phyloP scores from a whole-genome alignment of 257 asterid species.

The Nicotiana paniculata region DNA sequence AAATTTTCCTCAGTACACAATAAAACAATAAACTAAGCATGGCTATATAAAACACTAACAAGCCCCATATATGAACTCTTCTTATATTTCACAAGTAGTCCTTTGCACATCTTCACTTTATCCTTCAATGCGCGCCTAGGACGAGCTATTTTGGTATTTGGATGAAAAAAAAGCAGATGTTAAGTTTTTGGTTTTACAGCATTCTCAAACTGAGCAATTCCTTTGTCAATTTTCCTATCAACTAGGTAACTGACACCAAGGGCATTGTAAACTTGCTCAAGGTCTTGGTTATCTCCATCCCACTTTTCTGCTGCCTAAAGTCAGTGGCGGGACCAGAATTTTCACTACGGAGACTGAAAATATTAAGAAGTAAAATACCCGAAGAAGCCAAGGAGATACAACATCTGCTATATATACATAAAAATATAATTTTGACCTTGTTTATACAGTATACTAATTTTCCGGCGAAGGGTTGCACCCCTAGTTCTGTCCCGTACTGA shows the following conservation, averaged over 20 bases:
- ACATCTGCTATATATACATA: no score
- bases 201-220: slow-evolving; percentile 66
- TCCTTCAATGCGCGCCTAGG: slow-evolving; percentile 78
- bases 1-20: no score
- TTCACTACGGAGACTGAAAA: no score
- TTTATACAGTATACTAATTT: no score
- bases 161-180: slow-evolving; percentile 85
- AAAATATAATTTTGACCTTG: no score
- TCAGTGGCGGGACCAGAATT: no score
- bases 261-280: slow-evolving; percentile 94
- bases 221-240: slow-evolving; percentile 79
- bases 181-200: slow-evolving; percentile 77
- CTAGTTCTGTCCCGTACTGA: slow-evolving; percentile 11
- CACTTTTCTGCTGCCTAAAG: slow-evolving; percentile 67
- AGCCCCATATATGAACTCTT: slow-evolving; percentile 38
- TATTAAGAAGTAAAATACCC: no score
- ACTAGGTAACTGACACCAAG: slow-evolving; percentile 85
- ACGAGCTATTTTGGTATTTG: slow-evolving; percentile 82
- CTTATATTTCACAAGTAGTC: slow-evolving; percentile 64
- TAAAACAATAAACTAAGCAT: no score
- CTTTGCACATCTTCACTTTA: slow-evolving; percentile 70
- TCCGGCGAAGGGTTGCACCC: no score
- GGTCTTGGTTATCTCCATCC: slow-evolving; percentile 99
- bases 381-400: no score
- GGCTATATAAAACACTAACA: neutral